Percentiles rank a stretch among this genome's conserved stretches.
Conservation (phyloP, 345 rosid species). For the Eucalyptus erythrocorys region DNA sequence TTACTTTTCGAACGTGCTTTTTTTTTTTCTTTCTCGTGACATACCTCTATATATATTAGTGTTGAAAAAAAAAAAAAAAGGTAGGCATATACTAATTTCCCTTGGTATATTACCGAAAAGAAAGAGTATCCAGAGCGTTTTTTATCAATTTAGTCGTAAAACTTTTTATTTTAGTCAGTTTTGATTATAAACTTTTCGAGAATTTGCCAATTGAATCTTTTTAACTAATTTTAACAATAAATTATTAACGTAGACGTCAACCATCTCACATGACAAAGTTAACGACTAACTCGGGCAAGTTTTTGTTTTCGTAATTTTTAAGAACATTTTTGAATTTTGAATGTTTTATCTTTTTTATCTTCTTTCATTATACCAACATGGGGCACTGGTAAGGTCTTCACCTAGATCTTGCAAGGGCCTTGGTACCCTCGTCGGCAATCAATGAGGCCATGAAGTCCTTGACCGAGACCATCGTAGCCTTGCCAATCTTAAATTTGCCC, state of each 20-base stretch:
- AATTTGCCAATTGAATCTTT: too few species aligned
- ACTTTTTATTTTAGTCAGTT: fast-evolving
- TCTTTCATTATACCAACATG: fast-evolving
- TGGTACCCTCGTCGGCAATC: fast-evolving
- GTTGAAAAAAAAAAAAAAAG: too few species aligned
- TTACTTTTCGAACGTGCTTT: not conserved
- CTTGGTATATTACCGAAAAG: not conserved
- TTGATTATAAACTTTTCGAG: fast-evolving
- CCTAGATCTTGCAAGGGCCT: fast-evolving
- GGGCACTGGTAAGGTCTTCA: fast-evolving
- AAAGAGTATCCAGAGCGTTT: fast-evolving
- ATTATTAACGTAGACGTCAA: fast-evolving
- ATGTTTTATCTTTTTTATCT: too few species aligned
- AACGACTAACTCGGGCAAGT: fast-evolving
- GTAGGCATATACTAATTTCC: not conserved
- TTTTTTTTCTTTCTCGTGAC: not conserved
- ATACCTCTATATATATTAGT: not conserved
- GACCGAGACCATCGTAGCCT: not conserved
- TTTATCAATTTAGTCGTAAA: too few species aligned
- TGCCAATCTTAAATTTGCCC: too few species aligned
- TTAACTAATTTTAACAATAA: fast-evolving
- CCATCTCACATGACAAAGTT: fast-evolving
- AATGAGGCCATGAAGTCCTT: fast-evolving
- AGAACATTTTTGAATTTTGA: too few species aligned
- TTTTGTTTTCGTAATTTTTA: too few species aligned